Base-by-base conservation (phyloP, 176 grass and related monocot genomes). In the Secale cereale region DNA sequence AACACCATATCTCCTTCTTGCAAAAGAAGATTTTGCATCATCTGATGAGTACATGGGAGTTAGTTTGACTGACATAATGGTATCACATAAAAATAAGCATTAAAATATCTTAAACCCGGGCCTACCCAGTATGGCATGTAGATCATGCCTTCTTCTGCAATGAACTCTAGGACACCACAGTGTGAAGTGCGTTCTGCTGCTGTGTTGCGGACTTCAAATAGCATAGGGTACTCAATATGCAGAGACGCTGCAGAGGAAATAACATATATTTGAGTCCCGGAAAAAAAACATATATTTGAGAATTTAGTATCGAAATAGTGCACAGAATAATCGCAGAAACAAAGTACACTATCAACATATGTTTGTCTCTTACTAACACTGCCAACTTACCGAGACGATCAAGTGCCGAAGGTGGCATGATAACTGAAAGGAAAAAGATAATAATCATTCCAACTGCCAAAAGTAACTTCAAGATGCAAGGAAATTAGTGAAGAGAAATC, bases 1-100 rank as follows among this genome's bases (percentile, higher is more conserved):
- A 79, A 91, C 69, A 96, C 91, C 86, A 91, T 89, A 73, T 99
- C 93, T 84, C 97, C 97, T 87, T 99, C 97, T 99, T 94, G 90
- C 25, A 99, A 77, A 78, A 99, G 91, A 81, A 99, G 91, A 92
- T 99, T 99, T 96, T 99, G 97, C 97, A 99, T 99, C 97, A 99
- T 94, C 97, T 99, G 78, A 59, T 85, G 73, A 85, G 67, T 59
- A 81, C 8, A 85, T 52, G 64, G 25, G 43, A 57, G 52, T 92
- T 60, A 92, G 64, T 16, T 90, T 39, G 13, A 57, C 82, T 65
- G 29, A 76, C 65, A 82, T 35, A 63, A 75, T 89, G 27, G 26
- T 40, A 79, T 78, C 3, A 50, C 41, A 86, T 46, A 90, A 13
- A 85, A 50, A 15, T 46, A 69, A 68, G 27, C 43, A 17, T 70